These are phyloP conservation scores for Micromonas commoda DNA, from an alignment of 139 green algal genomes.

Conservation along the genomic window DNA sequence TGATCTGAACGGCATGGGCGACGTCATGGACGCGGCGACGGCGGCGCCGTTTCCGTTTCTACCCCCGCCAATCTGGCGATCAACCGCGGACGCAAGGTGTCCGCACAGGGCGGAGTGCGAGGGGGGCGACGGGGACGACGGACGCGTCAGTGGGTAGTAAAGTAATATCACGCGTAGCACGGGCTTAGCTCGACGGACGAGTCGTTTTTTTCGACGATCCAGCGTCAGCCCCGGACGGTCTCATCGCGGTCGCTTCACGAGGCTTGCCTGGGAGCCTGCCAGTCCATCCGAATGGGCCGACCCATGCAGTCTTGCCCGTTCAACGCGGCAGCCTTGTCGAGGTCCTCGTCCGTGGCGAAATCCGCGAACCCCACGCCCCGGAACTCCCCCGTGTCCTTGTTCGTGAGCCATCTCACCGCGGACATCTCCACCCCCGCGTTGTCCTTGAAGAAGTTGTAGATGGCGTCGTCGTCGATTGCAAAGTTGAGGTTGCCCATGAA, in stretches of 20 bases:
- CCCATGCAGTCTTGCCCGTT: slow-evolving; percentile 11
- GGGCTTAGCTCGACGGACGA: no score
- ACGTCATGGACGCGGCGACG: neutral
- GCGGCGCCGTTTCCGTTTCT: slow-evolving; percentile 17
- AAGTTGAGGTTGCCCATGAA: slow-evolving; percentile 27
- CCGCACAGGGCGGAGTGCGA: neutral
- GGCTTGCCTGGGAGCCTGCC: neutral
- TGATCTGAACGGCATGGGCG: neutral
- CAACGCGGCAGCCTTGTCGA: neutral
- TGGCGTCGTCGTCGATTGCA: slow-evolving; percentile 9
- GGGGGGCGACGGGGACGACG: no score
- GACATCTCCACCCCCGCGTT: neutral
- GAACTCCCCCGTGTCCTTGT: slow-evolving; percentile 20
- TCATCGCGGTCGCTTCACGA: neutral
- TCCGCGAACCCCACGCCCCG: slow-evolving; percentile 16
- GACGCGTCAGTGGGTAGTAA: no score
- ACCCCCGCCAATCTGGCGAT: neutral
- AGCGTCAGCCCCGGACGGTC: no score
- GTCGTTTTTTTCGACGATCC: no score
- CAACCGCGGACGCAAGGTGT: neutral
- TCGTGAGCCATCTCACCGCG: slow-evolving; percentile 11
- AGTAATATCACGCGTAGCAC: no score
- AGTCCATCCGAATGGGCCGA: slow-evolving; percentile 11
- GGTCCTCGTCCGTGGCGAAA: slow-evolving; percentile 8
- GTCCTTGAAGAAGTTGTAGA: slow-evolving; percentile 22